Base-by-base conservation (phyloP, 768 basidiomycete genomes). In the Psilocybe cubensis region DNA sequence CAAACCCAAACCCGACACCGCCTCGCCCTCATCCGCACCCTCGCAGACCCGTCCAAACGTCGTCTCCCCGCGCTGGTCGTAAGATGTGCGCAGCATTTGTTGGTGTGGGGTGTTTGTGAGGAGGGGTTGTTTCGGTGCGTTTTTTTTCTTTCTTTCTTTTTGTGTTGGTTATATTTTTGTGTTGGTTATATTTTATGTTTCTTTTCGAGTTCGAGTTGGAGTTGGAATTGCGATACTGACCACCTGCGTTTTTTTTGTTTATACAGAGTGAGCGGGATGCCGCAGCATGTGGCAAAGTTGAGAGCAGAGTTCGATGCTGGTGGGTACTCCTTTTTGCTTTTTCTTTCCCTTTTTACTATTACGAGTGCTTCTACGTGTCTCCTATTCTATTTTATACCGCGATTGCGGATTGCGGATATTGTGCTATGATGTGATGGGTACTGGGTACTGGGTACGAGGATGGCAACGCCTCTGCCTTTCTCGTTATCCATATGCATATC, bases 71-170 rank as follows among this genome's bases (percentile, higher is more conserved):
- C 91, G 0, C 74, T 95, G 21, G 85, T 93, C 24, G 85, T 90
- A 48, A 78, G 93, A 56, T 95, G 92, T 70, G 86, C 88, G 3
- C 89, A 94, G 66, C 92, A 94, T 74, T 67, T 94, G 54, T 72
- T 91, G 67, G 74, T 81, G 21, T 94, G 93, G 91, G 92, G 93
- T 44, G 72, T 94, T 11, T 84, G 91, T 68, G 92, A 94, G 69
- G 91, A 94, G 70, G 92, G 92, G 3, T 74, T 94, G 42, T 94
- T 94, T 70, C 83, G 92, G 92, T 91, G 65, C 63, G 86, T 72
- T 57, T 31, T 59, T 27, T 59, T 49, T 59, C 56, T 56, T 47
- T 72, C 63, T 41, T n/a, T 50, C 41, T 35, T 51, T 17, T 47
- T 28, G 12, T 47, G n/a, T n/a, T n/a, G n/a, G n/a, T 27, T n/a